Percentiles rank a stretch among this genome's conserved stretches.
Evolutionary conservation across 768 basidiomycete genomes (phyloP).

Genomic region (Phaffia tasmanica): DNA sequence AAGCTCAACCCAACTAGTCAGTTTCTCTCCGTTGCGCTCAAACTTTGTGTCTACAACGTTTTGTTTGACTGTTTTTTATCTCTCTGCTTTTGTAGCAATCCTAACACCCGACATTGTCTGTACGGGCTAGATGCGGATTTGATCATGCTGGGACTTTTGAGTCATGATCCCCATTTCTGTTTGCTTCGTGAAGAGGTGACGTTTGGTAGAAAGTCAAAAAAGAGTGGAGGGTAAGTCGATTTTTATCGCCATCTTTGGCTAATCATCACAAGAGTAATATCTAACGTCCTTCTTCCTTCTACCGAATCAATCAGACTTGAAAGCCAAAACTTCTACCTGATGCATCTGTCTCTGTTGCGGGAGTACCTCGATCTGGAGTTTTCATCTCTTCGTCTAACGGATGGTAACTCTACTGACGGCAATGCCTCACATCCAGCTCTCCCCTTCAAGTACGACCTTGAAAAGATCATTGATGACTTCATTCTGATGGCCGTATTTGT

Average conservation of each 20-base stretch:
- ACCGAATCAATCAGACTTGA: conserved; percentile 45
- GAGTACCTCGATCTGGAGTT: conserved; percentile 98
- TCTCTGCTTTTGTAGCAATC: conserved; percentile 45
- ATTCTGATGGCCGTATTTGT: conserved; percentile 92
- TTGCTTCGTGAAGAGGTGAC: conserved; percentile 95
- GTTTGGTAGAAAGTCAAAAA: conserved; percentile 76
- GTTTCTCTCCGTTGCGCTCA: conserved; percentile 8
- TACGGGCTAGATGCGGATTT: conserved; percentile 97
- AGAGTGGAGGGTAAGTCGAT: conserved; percentile 48
- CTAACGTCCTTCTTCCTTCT: not conserved
- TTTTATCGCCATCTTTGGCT: not conserved
- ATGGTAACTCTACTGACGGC: conserved; percentile 33
- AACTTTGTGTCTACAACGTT: not conserved
- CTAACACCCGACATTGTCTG: conserved; percentile 91
- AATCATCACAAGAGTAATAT: not conserved
- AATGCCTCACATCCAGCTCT: conserved; percentile 43
- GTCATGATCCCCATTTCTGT: conserved; percentile 98
- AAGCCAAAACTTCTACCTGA: conserved; percentile 79
- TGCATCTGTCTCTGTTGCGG: conserved; percentile 86
- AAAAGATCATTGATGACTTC: conserved; percentile 95
- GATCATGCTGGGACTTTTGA: conserved; percentile 92
- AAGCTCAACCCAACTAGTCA: conserved; percentile 80
- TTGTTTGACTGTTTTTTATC: not conserved
- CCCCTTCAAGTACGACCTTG: conserved; percentile 75
- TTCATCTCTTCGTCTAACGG: conserved; percentile 42